Percentiles rank a stretch among this genome's conserved stretches.
These are phyloP conservation scores for Cystofilobasidium capitatum DNA, from an alignment of 768 basidiomycete species.

Conservation along the genomic window DNA sequence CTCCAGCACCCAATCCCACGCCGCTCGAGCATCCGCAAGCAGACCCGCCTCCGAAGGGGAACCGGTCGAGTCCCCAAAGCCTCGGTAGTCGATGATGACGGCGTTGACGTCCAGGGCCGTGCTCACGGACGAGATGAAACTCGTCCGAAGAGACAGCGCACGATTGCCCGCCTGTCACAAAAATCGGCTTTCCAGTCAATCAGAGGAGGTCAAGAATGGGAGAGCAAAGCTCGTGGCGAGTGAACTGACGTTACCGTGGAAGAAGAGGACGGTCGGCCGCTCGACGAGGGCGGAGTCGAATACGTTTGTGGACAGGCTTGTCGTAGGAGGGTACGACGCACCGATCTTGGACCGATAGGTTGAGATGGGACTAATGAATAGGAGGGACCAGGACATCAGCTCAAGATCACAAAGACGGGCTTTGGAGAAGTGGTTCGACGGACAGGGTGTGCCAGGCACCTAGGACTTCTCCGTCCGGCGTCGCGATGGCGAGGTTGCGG, in stretches of 20 bases:
- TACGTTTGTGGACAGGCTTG: slow-evolving; percentile 39
- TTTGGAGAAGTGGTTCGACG: background rate
- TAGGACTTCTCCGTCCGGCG: slow-evolving; percentile 64
- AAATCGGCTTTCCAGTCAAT: background rate
- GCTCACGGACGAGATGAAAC: slow-evolving; percentile 56
- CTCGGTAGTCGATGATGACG: slow-evolving; percentile 75
- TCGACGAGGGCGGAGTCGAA: slow-evolving; percentile 50
- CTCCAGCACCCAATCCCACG: slow-evolving; percentile 63
- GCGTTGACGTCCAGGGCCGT: slow-evolving; percentile 63
- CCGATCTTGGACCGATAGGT: background rate
- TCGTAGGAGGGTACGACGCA: slow-evolving; percentile 6
- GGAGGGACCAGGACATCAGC: background rate
- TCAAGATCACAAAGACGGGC: background rate
- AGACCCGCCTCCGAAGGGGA: slow-evolving; percentile 67
- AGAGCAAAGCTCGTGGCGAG: background rate
- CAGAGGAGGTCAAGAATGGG: background rate
- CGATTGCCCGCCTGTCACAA: slow-evolving; percentile 54
- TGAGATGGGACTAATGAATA: slow-evolving; percentile 2
- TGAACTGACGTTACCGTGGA: slow-evolving; percentile 63
- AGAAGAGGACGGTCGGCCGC: slow-evolving; percentile 72
- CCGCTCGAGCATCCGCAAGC: slow-evolving; percentile 57
- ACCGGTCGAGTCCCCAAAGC: slow-evolving; percentile 73
- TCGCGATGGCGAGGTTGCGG: slow-evolving; percentile 56
- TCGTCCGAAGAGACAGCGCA: slow-evolving; percentile 57
- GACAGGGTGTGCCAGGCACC: slow-evolving; percentile 43